Percentiles rank a stretch among this genome's conserved stretches.
Evolutionary conservation across 208 protist genomes (phyloP).

Genomic region (Lotmaria passim): DNA sequence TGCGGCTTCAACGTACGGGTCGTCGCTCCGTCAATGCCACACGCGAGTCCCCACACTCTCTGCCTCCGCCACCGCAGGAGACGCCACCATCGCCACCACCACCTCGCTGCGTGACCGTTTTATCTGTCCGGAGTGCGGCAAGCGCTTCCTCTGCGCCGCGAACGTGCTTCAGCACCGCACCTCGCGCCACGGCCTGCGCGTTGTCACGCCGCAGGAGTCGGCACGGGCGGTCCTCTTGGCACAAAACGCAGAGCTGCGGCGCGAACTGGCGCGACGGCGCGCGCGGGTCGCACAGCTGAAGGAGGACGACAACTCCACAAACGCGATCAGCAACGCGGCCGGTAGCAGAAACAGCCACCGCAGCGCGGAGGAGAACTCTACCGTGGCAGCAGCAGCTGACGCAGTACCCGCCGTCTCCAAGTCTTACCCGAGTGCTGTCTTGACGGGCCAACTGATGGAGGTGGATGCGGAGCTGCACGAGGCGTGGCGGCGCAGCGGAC

Average conservation of each 20-base stretch:
- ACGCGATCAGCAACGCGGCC: not conserved
- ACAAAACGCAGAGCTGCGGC: conserved; percentile 33
- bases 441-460: conserved; percentile 34
- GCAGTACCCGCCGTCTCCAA: conserved; percentile 1
- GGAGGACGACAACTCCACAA: not conserved
- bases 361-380: too few species aligned
- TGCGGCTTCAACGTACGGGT: too few species aligned
- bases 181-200: conserved; percentile 44
- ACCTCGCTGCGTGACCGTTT: conserved; percentile 9
- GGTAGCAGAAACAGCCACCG: not conserved
- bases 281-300: conserved; percentile 23
- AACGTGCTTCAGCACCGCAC: conserved; percentile 65
- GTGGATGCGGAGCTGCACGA: conserved; percentile 6
- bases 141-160: conserved; percentile 50
- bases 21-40: not conserved
- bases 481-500: conserved; percentile 20
- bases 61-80: not conserved
- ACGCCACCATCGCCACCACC: not conserved
- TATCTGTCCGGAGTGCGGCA: conserved; percentile 78
- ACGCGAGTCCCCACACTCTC: not conserved
- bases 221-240: conserved; percentile 28
- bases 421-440: conserved; percentile 30
- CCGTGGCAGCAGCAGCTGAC: not conserved
- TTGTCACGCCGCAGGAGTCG: conserved; percentile 37
- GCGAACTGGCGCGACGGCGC: conserved; percentile 14